phyloP scores from a whole-genome alignment of 176 grass and related monocot genomes.

The Aegilops speltoides region DNA sequence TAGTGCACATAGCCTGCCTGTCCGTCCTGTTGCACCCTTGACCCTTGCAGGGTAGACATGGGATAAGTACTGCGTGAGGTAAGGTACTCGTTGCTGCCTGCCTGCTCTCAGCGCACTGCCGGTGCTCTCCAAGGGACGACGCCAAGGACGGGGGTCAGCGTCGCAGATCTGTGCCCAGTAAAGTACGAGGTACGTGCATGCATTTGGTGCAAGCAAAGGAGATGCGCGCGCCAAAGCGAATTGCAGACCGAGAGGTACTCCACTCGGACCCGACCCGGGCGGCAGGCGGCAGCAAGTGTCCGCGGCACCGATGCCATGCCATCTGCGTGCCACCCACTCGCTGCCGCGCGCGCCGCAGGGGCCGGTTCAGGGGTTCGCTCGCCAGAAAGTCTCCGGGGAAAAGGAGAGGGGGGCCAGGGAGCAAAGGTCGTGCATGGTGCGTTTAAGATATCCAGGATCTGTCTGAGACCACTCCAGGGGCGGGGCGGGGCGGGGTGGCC shows the following conservation, averaged over 20 bases:
- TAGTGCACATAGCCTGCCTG: neutral
- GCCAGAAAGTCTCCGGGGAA: neutral
- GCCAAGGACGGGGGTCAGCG: no score
- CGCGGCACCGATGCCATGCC: neutral
- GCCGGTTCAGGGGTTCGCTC: neutral
- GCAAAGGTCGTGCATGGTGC: conserved; percentile 18
- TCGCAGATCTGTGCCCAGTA: conserved; percentile 28
- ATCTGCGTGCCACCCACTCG: neutral
- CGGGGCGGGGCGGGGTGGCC: no score
- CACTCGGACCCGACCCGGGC: neutral
- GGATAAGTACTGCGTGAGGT: neutral
- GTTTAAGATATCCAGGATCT: conserved; percentile 59
- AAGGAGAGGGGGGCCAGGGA: no score
- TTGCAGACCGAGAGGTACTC: conserved; percentile 41
- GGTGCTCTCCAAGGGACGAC: neutral
- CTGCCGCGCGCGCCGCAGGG: neutral
- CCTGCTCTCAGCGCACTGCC: neutral
- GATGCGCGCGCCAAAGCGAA: neutral
- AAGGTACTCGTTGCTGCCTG: neutral
- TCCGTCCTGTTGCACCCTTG: neutral
- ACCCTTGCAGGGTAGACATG: neutral
- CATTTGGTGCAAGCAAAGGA: conserved; percentile 12
- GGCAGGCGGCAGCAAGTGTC: neutral
- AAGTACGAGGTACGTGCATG: conserved; percentile 43
- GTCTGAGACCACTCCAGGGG: conserved; percentile 29